phyloP scores from a whole-genome alignment of 768 basidiomycete species.

The Mycena alexandri region DNA sequence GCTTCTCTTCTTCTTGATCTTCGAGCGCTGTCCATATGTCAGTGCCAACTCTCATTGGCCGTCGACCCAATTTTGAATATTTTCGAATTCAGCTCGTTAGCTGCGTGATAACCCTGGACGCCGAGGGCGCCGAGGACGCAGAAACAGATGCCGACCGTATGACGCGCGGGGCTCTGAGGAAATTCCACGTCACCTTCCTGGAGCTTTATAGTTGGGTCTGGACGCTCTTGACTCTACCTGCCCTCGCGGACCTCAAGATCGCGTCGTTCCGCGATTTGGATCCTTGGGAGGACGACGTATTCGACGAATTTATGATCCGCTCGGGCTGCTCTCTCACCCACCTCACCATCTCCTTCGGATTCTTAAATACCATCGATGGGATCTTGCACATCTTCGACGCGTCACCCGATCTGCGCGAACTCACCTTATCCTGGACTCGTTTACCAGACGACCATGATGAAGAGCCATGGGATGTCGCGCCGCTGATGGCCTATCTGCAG shows the following conservation, averaged over 20 bases:
- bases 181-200: conserved; percentile 13
- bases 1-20: background rate
- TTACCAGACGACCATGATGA: background rate
- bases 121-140: conserved; percentile 1
- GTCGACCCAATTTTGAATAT: background rate
- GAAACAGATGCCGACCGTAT: background rate
- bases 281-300: conserved; percentile 7
- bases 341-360: conserved; percentile 1
- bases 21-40: conserved; percentile 3
- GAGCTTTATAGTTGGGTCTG: conserved; percentile 18
- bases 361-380: background rate
- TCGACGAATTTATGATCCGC: conserved; percentile 11
- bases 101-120: background rate
- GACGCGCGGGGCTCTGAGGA: background rate
- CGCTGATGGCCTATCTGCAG: conserved; percentile 1
- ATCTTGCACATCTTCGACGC: background rate
- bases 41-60: background rate
- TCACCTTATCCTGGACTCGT: conserved; percentile 8
- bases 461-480: background rate
- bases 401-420: conserved; percentile 1
- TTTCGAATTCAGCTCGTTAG: background rate
- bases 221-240: background rate
- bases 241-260: conserved; percentile 12
- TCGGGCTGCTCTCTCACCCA: conserved; percentile 3
- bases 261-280: background rate